Evolutionary conservation across 805 yeast species (phyloP).

Genomic region (Lipomyces sp.): DNA sequence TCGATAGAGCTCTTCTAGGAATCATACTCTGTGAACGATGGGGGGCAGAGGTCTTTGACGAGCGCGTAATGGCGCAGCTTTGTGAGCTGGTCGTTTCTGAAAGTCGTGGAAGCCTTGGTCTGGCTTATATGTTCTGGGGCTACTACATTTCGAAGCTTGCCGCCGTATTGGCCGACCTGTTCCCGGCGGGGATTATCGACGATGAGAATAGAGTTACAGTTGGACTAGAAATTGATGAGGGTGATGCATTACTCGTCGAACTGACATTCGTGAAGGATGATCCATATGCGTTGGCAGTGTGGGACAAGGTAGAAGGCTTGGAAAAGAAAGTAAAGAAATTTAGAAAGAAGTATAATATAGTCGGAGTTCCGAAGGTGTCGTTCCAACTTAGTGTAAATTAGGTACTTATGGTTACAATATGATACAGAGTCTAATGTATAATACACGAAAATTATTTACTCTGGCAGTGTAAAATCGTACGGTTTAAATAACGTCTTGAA

Average conservation of each 20-base stretch:
- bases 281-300: constrained; percentile 14
- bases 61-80: constrained; percentile 15
- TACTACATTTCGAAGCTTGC: constrained; percentile 25
- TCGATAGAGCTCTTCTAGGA: constrained; percentile 71
- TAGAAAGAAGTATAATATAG: constrained; percentile 45
- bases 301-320: constrained; percentile 52
- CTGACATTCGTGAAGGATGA: constrained; percentile 21
- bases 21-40: constrained; percentile 77
- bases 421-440: not conserved
- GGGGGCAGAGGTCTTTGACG: constrained; percentile 66
- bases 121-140: constrained; percentile 30
- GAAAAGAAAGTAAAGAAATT: constrained; percentile 66
- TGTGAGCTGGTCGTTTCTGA: constrained; percentile 27
- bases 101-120: constrained; percentile 18
- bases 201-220: constrained; percentile 21
- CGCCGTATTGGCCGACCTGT: constrained; percentile 20
- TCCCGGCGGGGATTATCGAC: constrained; percentile 30
- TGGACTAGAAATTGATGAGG: constrained; percentile 15
- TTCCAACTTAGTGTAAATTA: not conserved
- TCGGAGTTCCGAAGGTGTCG: constrained; percentile 22
- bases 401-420: not conserved
- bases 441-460: not conserved
- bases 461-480: constrained; percentile 55
- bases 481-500: constrained; percentile 62
- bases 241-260: constrained; percentile 10